Percentiles rank a stretch among this genome's conserved stretches.
These are phyloP conservation scores for Plasmodium sp. DNA, from an alignment of 169 alveolate species.

Conservation along the genomic window DNA sequence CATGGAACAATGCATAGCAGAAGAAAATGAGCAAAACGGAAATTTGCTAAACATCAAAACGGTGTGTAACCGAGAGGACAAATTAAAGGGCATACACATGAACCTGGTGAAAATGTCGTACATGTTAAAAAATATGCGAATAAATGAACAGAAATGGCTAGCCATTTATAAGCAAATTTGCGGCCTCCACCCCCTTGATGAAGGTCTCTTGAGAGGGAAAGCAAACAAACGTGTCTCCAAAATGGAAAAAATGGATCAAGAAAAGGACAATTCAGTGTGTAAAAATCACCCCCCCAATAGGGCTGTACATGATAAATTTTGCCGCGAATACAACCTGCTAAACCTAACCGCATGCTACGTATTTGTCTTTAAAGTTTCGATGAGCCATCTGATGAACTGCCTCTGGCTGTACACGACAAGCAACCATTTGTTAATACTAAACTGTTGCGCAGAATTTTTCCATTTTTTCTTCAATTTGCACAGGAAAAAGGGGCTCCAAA, in stretches of 20 bases:
- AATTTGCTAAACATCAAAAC: slow-evolving; percentile 8
- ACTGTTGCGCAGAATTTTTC: slow-evolving; percentile 15
- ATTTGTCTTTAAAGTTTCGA: slow-evolving; percentile 5
- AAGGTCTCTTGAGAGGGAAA: neutral
- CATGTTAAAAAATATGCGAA: slow-evolving; percentile 29
- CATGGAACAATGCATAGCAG: slow-evolving; percentile 36
- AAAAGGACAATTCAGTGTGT: neutral
- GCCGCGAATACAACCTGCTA: slow-evolving; percentile 24
- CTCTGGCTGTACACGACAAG: slow-evolving; percentile 8
- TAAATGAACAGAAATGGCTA: slow-evolving; percentile 56
- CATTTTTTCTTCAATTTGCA: slow-evolving; percentile 27
- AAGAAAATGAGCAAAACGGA: slow-evolving; percentile 14
- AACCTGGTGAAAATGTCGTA: slow-evolving; percentile 45
- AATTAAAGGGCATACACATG: neutral
- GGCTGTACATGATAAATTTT: neutral
- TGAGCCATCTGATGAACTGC: slow-evolving; percentile 6
- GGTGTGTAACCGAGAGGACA: neutral
- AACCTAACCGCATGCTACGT: slow-evolving; percentile 3
- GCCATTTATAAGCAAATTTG: slow-evolving; percentile 24
- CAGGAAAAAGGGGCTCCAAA: neutral
- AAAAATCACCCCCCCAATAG: neutral
- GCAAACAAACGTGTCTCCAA: neutral
- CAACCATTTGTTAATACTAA: slow-evolving; percentile 25
- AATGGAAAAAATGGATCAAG: neutral
- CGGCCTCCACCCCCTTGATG: neutral